A percentile compares a stretch with the other conserved stretches of the same genome.
These are phyloP conservation scores for Heliosperma pusillum DNA, from an alignment of 148 eudicot species.

Conservation along the genomic window DNA sequence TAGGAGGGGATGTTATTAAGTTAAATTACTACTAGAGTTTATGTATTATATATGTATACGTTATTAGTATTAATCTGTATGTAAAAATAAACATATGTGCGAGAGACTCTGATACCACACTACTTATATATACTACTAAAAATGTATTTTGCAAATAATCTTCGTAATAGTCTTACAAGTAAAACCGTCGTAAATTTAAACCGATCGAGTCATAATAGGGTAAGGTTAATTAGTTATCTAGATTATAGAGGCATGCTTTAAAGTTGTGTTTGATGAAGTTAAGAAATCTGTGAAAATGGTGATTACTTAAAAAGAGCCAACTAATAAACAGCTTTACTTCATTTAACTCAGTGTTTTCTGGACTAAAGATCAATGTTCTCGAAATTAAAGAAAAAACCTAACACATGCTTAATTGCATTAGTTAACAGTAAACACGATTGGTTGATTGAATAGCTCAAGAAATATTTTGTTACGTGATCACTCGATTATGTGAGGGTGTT, in stretches of 20 bases:
- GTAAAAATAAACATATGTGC: too few species aligned
- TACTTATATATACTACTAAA: too few species aligned
- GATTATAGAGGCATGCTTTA: neutral
- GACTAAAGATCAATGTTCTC: slow-evolving; percentile 1
- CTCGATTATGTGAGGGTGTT: slow-evolving; percentile 2
- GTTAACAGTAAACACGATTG: slow-evolving; percentile 15
- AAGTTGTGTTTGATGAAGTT: neutral
- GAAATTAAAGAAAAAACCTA: slow-evolving; percentile 3
- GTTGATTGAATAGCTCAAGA: slow-evolving; percentile 1
- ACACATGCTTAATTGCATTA: slow-evolving; percentile 18
- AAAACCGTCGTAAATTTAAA: too few species aligned
- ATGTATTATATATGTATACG: too few species aligned
- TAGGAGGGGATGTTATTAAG: too few species aligned
- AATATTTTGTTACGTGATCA: neutral
- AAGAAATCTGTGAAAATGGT: neutral
- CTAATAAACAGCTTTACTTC: neutral
- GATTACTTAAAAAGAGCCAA: neutral
- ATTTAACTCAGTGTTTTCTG: slow-evolving; percentile 7
- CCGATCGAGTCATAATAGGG: neutral
- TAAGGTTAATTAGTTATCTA: neutral
- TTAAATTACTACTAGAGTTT: too few species aligned
- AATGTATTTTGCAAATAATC: too few species aligned
- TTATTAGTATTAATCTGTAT: too few species aligned
- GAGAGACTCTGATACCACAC: too few species aligned
- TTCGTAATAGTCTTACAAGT: too few species aligned